A percentile compares a stretch with the other conserved stretches of the same genome.
phyloP scores from a whole-genome alignment of 1,284 basidiomycete genomes.

The Apiotrichum laibachii region DNA sequence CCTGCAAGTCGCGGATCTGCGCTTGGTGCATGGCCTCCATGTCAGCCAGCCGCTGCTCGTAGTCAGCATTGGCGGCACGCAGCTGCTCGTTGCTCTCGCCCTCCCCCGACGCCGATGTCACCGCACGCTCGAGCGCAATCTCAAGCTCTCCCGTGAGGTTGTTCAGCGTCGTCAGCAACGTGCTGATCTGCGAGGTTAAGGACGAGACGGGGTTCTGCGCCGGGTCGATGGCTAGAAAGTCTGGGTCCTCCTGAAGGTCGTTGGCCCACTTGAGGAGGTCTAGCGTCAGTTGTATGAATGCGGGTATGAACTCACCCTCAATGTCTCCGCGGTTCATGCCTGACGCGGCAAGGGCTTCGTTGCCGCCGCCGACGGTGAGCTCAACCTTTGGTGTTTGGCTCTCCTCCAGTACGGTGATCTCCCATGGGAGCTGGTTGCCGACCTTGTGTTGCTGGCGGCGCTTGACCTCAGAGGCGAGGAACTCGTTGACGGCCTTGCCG shows the following conservation, averaged over 20 bases:
- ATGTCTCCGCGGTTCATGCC: conserved; percentile 68
- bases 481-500: conserved; percentile 74
- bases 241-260: conserved; percentile 42
- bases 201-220: conserved; percentile 59
- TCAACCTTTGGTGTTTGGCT: conserved; percentile 61
- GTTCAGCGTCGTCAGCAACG: conserved; percentile 70
- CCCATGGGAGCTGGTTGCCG: conserved; percentile 76
- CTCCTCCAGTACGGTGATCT: conserved; percentile 52
- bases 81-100: conserved; percentile 6
- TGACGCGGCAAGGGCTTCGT: conserved; percentile 27
- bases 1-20: conserved; percentile 62
- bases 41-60: conserved; percentile 29
- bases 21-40: conserved; percentile 51
- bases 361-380: conserved; percentile 62
- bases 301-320: conserved; percentile 57
- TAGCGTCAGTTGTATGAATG: conserved; percentile 16
- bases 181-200: conserved; percentile 62
- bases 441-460: conserved; percentile 72
- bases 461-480: conserved; percentile 67
- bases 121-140: conserved; percentile 69
- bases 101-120: background rate
- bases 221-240: conserved; percentile 30
- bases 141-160: conserved; percentile 71
- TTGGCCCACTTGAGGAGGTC: conserved; percentile 66
- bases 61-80: conserved; percentile 23